phyloP scores from a whole-genome alignment of 2,329 filamentous ascomycete genomes.

The Arthrobotrys conoides region DNA sequence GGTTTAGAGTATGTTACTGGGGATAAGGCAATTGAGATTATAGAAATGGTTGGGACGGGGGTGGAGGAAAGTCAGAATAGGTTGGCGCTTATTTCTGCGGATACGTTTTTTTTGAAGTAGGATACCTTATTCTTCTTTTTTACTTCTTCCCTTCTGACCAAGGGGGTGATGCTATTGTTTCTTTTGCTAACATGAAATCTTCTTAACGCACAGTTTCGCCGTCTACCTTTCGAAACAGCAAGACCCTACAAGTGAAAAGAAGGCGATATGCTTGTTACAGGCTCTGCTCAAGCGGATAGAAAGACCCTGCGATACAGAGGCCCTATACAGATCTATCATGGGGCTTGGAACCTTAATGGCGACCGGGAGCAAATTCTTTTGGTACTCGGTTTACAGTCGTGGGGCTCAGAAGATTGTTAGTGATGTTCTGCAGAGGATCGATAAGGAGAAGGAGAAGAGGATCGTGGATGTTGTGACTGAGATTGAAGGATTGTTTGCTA shows the following conservation, averaged over 20 bases:
- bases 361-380: conserved; percentile 70
- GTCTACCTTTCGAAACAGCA: conserved; percentile 76
- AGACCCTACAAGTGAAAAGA: conserved; percentile 62
- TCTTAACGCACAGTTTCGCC: conserved; percentile 70
- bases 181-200: conserved; percentile 23
- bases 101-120: conserved; percentile 84
- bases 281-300: conserved; percentile 76
- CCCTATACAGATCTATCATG: conserved; percentile 84
- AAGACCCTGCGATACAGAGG: conserved; percentile 82
- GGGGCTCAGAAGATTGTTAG: conserved; percentile 68
- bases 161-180: too few relatives aligned
- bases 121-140: not conserved
- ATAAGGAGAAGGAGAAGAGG: conserved; percentile 69
- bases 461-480: conserved; percentile 64
- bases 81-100: conserved; percentile 84
- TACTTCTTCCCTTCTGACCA: conserved; percentile 1
- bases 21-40: conserved; percentile 72
- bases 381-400: conserved; percentile 68
- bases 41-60: conserved; percentile 75
- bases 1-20: conserved; percentile 77
- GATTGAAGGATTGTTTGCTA: conserved; percentile 40
- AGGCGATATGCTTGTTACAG: conserved; percentile 70
- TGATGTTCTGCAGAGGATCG: conserved; percentile 68
- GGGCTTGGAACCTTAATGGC: conserved; percentile 83
- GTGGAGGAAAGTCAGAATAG: conserved; percentile 74